Base-by-base conservation (phyloP, 2,329 filamentous ascomycete genomes). In the Trichoderma atrobrunneum region DNA sequence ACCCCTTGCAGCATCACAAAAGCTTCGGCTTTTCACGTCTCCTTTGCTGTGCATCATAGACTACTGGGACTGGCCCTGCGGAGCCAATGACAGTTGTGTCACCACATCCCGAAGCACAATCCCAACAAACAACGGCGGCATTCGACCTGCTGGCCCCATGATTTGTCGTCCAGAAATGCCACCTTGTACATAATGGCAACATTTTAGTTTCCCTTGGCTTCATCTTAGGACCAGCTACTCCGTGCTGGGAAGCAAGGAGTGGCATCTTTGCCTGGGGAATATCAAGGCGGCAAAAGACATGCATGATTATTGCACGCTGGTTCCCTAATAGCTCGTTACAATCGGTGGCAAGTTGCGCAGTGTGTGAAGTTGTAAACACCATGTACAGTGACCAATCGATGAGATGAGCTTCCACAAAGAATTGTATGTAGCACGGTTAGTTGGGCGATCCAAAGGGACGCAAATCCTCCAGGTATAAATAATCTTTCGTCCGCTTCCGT, bases 1-100 rank as follows among this genome's bases (percentile, higher is more conserved):
- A 68, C 59, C 70, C 64, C 62, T 72, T 72, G 64, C 64, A 72
- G 70, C 24, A 68, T 51, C 54, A 60, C 68, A 70, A 48, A n/a
- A 65, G 30, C 66, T 28, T n/a, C n/a, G 66, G 39, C 66, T 32
- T 69, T 43, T 69, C 66, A 36, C n/a, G 51, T 60, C 54, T 60
- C 21, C 34, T 43, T 30, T 18, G 28, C 26, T 16, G 24, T 67
- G 30, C 64, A n/a, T 67, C 28, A 54, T 30, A 28, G 26, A 61
- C 21, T 26, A 34, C 26, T 6, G 26, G 36, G 36, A 68, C 39
- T 54, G 28, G 10, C 28, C 36, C 28, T 70, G 66, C 21, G 36
- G 39, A 54, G 57, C 66, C 66, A 61, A 62, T 39, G 26, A 61
- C 12, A 28, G 60, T 32, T 39, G 60, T 70, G 34, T 57, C 32